These are phyloP conservation scores for Wickerhamomyces canadensis DNA, from an alignment of 805 yeast species.

Conservation along the genomic window DNA sequence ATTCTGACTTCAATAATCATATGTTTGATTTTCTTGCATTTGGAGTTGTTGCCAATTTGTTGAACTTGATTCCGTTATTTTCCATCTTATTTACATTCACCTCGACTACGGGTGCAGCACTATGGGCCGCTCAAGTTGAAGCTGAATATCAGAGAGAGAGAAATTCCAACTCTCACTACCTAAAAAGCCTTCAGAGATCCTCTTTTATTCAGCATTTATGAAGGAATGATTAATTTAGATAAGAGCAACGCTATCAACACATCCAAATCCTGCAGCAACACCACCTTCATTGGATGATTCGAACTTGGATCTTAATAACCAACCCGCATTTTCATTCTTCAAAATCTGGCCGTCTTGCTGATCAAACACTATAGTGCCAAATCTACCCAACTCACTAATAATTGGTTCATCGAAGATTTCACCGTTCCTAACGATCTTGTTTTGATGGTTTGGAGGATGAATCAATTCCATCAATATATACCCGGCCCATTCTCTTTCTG, in stretches of 20 bases:
- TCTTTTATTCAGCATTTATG: neutral
- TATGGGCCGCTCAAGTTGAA: slow-evolving; percentile 50
- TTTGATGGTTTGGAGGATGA: slow-evolving; percentile 63
- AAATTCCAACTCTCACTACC: neutral
- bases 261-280: slow-evolving; percentile 98
- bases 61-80: slow-evolving; percentile 51
- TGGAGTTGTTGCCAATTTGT: slow-evolving; percentile 44
- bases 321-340: slow-evolving; percentile 70
- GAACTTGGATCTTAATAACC: slow-evolving; percentile 83
- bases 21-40: slow-evolving; percentile 40
- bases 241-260: slow-evolving; percentile 79
- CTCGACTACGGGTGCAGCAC: slow-evolving; percentile 56
- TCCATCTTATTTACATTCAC: slow-evolving; percentile 52
- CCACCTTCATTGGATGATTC: slow-evolving; percentile 94
- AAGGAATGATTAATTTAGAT: slow-evolving; percentile 8
- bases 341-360: slow-evolving; percentile 50
- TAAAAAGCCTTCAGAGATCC: slow-evolving; percentile 1
- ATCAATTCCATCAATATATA: slow-evolving; percentile 93
- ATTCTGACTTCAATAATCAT: slow-evolving; percentile 30
- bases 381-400: slow-evolving; percentile 86
- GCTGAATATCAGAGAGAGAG: slow-evolving; percentile 1
- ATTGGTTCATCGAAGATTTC: slow-evolving; percentile 64
- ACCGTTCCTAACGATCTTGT: slow-evolving; percentile 66
- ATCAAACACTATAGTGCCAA: slow-evolving; percentile 78
- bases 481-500: slow-evolving; percentile 77